These are phyloP conservation scores for Trichoderma aggressivum DNA, from an alignment of 2,329 filamentous ascomycete species.

Conservation along the genomic window DNA sequence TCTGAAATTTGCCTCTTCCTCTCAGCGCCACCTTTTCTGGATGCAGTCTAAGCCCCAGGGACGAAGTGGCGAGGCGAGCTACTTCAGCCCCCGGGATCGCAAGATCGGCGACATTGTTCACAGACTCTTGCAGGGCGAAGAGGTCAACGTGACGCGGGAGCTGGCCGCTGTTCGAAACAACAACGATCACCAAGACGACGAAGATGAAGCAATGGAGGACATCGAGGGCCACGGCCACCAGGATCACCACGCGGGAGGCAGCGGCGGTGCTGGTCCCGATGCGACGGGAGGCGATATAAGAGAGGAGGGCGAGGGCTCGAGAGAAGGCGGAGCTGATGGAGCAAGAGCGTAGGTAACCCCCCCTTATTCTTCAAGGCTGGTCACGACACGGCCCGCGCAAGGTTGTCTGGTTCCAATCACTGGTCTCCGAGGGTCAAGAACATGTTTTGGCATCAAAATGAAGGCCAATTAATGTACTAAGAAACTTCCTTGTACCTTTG, in stretches of 20 bases:
- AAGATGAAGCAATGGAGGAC: conserved; percentile 53
- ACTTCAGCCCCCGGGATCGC: conserved; percentile 79
- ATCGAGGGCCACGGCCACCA: conserved; percentile 61
- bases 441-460: conserved; percentile 17
- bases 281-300: conserved; percentile 89
- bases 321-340: conserved; percentile 93
- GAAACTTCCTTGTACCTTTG: conserved; percentile 30
- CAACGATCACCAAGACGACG: conserved; percentile 53
- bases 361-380: conserved; percentile 28
- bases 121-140: conserved; percentile 79
- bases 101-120: conserved; percentile 89
- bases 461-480: conserved; percentile 32
- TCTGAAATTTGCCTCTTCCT: conserved; percentile 90
- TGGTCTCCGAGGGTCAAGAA: conserved; percentile 17
- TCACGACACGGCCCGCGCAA: conserved; percentile 24
- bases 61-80: conserved; percentile 64
- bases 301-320: conserved; percentile 81
- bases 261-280: conserved; percentile 78
- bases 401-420: conserved; percentile 24
- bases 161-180: conserved; percentile 60
- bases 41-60: conserved; percentile 85
- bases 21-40: conserved; percentile 92
- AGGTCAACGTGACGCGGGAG: conserved; percentile 74
- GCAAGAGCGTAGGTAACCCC: conserved; percentile 93
- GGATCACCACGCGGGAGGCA: conserved; percentile 57